phyloP scores from a whole-genome alignment of 2,329 filamentous ascomycete species.

The Aspergillus transmontanensis region DNA sequence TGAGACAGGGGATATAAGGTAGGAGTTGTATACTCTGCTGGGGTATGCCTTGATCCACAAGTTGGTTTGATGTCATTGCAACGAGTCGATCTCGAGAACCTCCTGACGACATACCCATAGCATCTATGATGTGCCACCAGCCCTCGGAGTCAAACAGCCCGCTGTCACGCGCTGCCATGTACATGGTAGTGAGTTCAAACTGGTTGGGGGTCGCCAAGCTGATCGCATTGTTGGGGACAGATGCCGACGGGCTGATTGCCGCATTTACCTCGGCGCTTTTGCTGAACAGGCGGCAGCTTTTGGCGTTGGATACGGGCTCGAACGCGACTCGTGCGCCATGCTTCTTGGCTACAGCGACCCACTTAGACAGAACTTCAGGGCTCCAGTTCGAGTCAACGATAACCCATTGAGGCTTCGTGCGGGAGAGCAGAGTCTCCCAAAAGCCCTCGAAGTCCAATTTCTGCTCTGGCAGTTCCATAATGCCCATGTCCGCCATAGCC shows the following conservation, averaged over 20 bases:
- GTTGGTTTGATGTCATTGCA: constrained; percentile 62
- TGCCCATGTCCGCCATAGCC: constrained; percentile 94
- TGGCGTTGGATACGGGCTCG: constrained; percentile 85
- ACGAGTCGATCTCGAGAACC: constrained; percentile 73
- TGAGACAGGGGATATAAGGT: constrained; percentile 81
- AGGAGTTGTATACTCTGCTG: constrained; percentile 82
- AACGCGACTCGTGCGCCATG: constrained; percentile 68
- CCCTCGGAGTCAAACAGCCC: constrained; percentile 68
- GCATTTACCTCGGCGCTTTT: constrained; percentile 21
- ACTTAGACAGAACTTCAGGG: constrained; percentile 64
- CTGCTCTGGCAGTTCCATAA: constrained; percentile 60
- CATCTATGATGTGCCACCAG: constrained; percentile 82
- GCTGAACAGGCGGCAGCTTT: constrained; percentile 70
- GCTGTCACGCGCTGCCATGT: constrained; percentile 66
- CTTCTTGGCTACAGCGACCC: constrained; percentile 64
- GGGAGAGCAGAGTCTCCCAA: constrained; percentile 64
- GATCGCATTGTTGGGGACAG: constrained; percentile 66
- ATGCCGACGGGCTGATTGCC: constrained; percentile 34
- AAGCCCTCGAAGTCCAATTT: constrained; percentile 49
- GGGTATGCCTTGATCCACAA: constrained; percentile 80
- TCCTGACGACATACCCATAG: constrained; percentile 69
- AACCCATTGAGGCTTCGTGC: constrained; percentile 69
- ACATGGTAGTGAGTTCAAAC: constrained; percentile 79
- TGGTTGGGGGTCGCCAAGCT: constrained; percentile 81
- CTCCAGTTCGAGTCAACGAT: constrained; percentile 90